Conservation (phyloP, 1,139 yeast genomes). For the Suhomyces wounanorum region DNA sequence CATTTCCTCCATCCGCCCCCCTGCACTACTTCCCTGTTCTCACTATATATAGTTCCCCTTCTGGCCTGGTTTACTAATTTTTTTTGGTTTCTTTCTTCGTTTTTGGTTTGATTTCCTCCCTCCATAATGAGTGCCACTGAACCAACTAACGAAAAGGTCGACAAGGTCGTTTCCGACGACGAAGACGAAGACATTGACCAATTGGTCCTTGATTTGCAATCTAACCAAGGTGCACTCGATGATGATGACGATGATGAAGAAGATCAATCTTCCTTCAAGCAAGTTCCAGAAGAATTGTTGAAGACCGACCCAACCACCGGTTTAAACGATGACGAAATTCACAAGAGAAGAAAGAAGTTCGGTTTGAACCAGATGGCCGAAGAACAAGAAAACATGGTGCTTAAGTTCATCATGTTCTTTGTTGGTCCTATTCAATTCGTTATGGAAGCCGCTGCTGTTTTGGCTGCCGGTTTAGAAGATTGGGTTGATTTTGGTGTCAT, state of each 20-base stretch:
- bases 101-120: constrained; percentile 10
- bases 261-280: constrained; percentile 49
- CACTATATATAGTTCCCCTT: constrained; percentile 7
- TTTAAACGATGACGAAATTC: constrained; percentile 78
- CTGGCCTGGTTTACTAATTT: constrained; percentile 7
- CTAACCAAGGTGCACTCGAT: constrained; percentile 55
- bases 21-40: constrained; percentile 1
- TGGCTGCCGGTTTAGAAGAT: constrained; percentile 98
- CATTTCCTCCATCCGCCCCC: constrained; percentile 1
- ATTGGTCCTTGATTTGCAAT: constrained; percentile 85
- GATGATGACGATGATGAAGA: constrained; percentile 57
- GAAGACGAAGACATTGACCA: constrained; percentile 88
- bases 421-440: constrained; percentile 99
- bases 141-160: constrained; percentile 52
- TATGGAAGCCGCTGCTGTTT: constrained; percentile 97
- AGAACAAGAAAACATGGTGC: constrained; percentile 78
- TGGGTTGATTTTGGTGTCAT: constrained; percentile 99
- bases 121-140: constrained; percentile 48
- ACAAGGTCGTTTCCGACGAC: constrained; percentile 56
- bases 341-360: constrained; percentile 86
- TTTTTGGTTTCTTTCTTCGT: constrained; percentile 14
- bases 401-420: constrained; percentile 89
- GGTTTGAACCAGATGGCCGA: constrained; percentile 96
- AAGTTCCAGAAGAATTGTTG: constrained; percentile 86
- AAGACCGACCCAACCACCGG: constrained; percentile 86